Evolutionary conservation across 2,329 filamentous ascomycete species (phyloP).

Genomic region (Colletotrichum somersetense): DNA sequence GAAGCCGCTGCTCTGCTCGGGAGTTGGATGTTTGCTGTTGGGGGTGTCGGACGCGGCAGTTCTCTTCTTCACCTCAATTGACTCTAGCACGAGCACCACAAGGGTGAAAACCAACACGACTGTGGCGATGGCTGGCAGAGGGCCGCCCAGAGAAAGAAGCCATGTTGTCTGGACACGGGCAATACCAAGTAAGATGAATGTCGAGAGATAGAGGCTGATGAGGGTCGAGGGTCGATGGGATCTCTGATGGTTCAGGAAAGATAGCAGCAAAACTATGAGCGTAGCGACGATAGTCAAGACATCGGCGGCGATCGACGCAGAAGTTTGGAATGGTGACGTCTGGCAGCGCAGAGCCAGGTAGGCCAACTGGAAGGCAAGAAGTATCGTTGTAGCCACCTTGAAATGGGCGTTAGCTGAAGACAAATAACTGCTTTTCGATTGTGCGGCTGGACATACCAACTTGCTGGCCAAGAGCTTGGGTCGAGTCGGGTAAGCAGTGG

Average conservation of each 20-base stretch:
- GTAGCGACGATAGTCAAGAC: slow-evolving; percentile 41
- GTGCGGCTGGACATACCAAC: slow-evolving; percentile 32
- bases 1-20: slow-evolving; percentile 32
- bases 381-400: neutral
- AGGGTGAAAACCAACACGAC: neutral
- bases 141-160: neutral
- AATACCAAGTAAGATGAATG: slow-evolving; percentile 40
- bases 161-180: slow-evolving; percentile 32
- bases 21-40: neutral
- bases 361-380: slow-evolving; percentile 41
- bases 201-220: slow-evolving; percentile 44
- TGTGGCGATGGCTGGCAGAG: too few relatives aligned
- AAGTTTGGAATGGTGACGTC: slow-evolving; percentile 23
- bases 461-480: slow-evolving; percentile 35
- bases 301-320: slow-evolving; percentile 44
- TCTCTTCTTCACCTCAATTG: slow-evolving; percentile 4
- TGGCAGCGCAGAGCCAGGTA: slow-evolving; percentile 42
- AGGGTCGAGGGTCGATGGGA: slow-evolving; percentile 46
- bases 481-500: slow-evolving; percentile 15
- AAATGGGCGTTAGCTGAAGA: too few relatives aligned
- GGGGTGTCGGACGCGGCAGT: neutral
- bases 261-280: slow-evolving; percentile 37
- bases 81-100: neutral
- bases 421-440: too few relatives aligned
- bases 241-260: slow-evolving; percentile 43